Base-by-base conservation (phyloP, 768 basidiomycete species). In the Mycena crocata region DNA sequence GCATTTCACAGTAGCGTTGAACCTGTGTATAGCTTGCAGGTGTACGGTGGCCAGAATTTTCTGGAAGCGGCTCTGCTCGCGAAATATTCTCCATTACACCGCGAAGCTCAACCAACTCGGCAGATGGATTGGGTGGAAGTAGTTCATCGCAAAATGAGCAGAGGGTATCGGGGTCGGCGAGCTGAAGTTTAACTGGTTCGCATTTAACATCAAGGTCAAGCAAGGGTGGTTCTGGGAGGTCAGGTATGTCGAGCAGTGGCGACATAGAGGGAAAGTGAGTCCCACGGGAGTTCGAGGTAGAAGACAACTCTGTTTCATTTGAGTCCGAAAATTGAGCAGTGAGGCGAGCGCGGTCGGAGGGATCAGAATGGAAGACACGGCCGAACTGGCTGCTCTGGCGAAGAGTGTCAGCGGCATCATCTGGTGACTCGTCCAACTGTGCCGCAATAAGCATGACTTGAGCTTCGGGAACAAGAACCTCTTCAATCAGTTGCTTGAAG, bases 81-180 rank as follows among this genome's bases (percentile, higher is more conserved):
- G 62, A 57, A 13, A 31, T 40, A 3, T n/a, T 30, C 3, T 37
- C 21, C 13, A 64, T 34, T 19, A 19, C 23, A 1, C 23, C 39
- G 21, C 32, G 30, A 3, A 55, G 34, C 13, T 21, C 14, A 7
- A 64, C 1, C 6, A 64, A 35, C 26, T 56, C 46, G 0, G 21
- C 5, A 5, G 62, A 64, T 15, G 54, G 55, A 21, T 13, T 14
- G 2, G 28, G 6, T 9, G 62, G 62, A 2, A 64, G 55, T 0
- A 19, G 54, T 32, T 64, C 45, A 30, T 64, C 62, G 35, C 62
- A 64, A 28, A 56, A 64, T 21, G 54, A 12, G 26, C 62, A 64
- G 14, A 64, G 32, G 2, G 31, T 42, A 2, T 13, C 32, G 1
- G 62, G 54, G 31, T 50, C 45, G 13, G 26, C 13, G 2, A 35